These are phyloP conservation scores for Lachancea lanzarotensis DNA, from an alignment of 805 yeast genomes.

Conservation along the genomic window DNA sequence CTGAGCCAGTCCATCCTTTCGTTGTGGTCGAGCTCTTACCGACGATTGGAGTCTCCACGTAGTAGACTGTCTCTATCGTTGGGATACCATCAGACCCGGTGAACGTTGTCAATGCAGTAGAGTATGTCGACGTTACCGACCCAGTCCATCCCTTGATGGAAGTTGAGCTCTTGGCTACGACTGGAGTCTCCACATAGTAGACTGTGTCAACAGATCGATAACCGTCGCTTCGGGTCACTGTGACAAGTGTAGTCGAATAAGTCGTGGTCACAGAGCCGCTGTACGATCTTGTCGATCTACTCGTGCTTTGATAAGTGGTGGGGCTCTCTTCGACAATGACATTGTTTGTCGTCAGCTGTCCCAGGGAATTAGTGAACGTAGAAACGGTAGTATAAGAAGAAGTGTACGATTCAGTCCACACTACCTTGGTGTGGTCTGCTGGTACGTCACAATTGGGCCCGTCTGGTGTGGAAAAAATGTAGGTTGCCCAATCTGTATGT, in stretches of 20 bases:
- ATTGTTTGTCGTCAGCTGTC: slow-evolving; percentile 9
- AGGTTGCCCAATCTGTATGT: slow-evolving; percentile 14
- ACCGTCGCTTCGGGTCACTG: slow-evolving; percentile 10
- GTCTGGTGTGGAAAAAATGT: slow-evolving; percentile 12
- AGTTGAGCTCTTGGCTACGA: slow-evolving; percentile 2
- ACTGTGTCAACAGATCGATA: slow-evolving; percentile 10
- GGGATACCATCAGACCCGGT: slow-evolving; percentile 3
- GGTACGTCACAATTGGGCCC: slow-evolving; percentile 3
- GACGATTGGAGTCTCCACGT: slow-evolving; percentile 7
- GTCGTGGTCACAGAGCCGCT: slow-evolving; percentile 7
- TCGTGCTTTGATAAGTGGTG: slow-evolving; percentile 7
- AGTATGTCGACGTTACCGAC: slow-evolving; percentile 5
- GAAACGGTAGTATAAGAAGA: slow-evolving; percentile 10
- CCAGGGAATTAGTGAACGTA: slow-evolving; percentile 9
- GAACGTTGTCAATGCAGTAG: slow-evolving; percentile 1
- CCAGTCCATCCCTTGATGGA: slow-evolving; percentile 15
- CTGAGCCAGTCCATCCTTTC: slow-evolving; percentile 4
- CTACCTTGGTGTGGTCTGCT: slow-evolving; percentile 7
- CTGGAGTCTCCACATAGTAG: slow-evolving; percentile 14
- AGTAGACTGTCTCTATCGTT: neutral
- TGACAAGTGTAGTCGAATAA: slow-evolving; percentile 8
- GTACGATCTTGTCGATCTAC: slow-evolving; percentile 6
- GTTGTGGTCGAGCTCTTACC: slow-evolving; percentile 8
- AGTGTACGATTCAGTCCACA: slow-evolving; percentile 5
- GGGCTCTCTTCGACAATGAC: slow-evolving; percentile 9